Evolutionary conservation across 371 early-diverging fungal genomes (phyloP), one percentile per base, ranked within the genome.

Genomic region (Lichtheimia ramosa): DNA sequence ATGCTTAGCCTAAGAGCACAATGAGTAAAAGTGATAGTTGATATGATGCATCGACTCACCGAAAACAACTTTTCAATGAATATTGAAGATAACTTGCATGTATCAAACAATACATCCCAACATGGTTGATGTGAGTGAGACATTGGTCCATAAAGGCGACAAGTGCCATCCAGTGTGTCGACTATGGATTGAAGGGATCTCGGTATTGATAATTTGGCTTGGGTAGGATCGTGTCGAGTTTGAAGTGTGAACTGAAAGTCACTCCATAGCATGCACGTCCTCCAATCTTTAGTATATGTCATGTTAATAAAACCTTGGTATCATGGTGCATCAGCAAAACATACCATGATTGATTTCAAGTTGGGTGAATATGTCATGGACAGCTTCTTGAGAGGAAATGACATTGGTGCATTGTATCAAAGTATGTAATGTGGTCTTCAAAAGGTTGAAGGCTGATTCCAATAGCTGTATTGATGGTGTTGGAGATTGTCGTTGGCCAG

Each of bases 211-310:
- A 39, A 4, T 24, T 42, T 51, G 4, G 43, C n/a, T 21, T 51
- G n/a, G 41, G 34, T 15, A 6, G 25, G 20, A 2, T 18, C 20
- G 6, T 13, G 40, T n/a, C 18, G 16, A 5, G 0, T 15, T 15
- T 14, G 27, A 5, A 59, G 14, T 5, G 25, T 15, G 18, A 48
- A 57, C 13, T 41, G 27, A 8, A 64, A 10, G 52, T 57, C 62
- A 42, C 59, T 59, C 71, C 68, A 70, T 43, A 68, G 42, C 41
- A 68, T 46, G 14, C 56, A 65, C 15, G 61, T 56, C 52, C 59
- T 48, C 68, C 68, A 68, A 42, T 62, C 68, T 71, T 27, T 43
- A 49, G 14, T 1, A 0, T 43, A 10, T 5, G 10, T 34, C 34
- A 34, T 34, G 23, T 54, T 8, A 53, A 15, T 51, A 14, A 24